These are phyloP conservation scores for Porodaedalea pini DNA, from an alignment of 1,284 basidiomycete species.

Conservation along the genomic window DNA sequence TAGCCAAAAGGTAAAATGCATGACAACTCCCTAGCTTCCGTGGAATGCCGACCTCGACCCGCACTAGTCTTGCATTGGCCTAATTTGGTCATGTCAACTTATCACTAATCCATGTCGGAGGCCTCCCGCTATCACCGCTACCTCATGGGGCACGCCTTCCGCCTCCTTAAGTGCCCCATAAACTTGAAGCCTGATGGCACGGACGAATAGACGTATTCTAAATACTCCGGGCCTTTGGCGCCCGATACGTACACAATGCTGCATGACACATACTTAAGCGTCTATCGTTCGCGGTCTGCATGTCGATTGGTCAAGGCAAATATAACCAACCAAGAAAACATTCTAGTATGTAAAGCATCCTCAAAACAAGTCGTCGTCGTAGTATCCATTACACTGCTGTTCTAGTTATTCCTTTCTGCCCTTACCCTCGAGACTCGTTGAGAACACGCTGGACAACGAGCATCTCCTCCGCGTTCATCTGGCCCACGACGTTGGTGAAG, in stretches of 20 bases:
- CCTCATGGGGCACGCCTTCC: too few species aligned
- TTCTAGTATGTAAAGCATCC: background rate
- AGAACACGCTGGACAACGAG: slow-evolving; percentile 61
- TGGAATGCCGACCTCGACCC: background rate
- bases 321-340: background rate
- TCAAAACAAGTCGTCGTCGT: background rate
- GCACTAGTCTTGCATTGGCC: too few species aligned
- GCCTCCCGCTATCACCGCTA: too few species aligned
- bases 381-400: background rate
- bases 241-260: background rate
- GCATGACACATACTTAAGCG: background rate
- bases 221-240: background rate
- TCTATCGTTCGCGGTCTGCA: background rate
- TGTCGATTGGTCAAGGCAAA: background rate
- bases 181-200: background rate
- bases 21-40: too few species aligned
- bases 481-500: slow-evolving; percentile 62
- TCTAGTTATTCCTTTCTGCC: background rate
- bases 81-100: too few species aligned
- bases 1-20: background rate
- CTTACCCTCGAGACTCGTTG: slow-evolving; percentile 1
- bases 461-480: slow-evolving; percentile 67
- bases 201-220: background rate
- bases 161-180: too few species aligned
- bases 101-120: too few species aligned